phyloP scores from a whole-genome alignment of 1,139 yeast species.

The Debaryomyces udenii region DNA sequence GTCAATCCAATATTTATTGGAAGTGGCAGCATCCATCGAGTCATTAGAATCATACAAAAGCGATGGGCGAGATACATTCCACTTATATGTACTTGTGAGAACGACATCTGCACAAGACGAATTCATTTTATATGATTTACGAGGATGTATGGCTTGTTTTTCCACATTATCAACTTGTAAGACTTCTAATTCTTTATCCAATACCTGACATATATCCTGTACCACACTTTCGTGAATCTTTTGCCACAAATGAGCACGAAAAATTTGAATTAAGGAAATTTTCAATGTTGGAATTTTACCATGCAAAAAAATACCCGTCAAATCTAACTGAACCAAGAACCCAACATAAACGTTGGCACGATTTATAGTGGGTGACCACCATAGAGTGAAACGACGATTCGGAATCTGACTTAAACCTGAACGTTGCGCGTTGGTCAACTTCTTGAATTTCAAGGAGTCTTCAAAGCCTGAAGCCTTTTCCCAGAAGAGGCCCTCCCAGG shows the following conservation, averaged over 20 bases:
- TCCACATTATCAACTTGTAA: constrained; percentile 84
- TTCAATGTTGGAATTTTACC: constrained; percentile 98
- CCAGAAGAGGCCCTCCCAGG: constrained; percentile 99
- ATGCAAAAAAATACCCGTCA: constrained; percentile 95
- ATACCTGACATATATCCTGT: constrained; percentile 87
- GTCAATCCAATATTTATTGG: constrained; percentile 91
- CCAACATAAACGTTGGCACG: constrained; percentile 98
- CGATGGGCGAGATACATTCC: constrained; percentile 88
- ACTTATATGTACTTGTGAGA: constrained; percentile 70
- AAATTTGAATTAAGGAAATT: constrained; percentile 92
- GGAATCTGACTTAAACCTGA: constrained; percentile 98
- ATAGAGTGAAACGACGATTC: constrained; percentile 91
- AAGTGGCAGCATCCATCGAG: constrained; percentile 47
- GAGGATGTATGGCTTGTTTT: constrained; percentile 92
- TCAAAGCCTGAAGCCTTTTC: constrained; percentile 97
- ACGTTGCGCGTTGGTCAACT: constrained; percentile 95
- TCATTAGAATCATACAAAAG: constrained; percentile 67
- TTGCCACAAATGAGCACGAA: constrained; percentile 98
- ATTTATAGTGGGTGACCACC: constrained; percentile 99
- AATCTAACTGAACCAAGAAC: constrained; percentile 90
- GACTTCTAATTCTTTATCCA: constrained; percentile 85
- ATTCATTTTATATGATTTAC: constrained; percentile 97
- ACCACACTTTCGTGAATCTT: constrained; percentile 96
- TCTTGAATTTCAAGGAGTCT: constrained; percentile 91
- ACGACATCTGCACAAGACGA: constrained; percentile 93